Conservation (phyloP, 1,284 basidiomycete species). For the Termitomyces sp. region DNA sequence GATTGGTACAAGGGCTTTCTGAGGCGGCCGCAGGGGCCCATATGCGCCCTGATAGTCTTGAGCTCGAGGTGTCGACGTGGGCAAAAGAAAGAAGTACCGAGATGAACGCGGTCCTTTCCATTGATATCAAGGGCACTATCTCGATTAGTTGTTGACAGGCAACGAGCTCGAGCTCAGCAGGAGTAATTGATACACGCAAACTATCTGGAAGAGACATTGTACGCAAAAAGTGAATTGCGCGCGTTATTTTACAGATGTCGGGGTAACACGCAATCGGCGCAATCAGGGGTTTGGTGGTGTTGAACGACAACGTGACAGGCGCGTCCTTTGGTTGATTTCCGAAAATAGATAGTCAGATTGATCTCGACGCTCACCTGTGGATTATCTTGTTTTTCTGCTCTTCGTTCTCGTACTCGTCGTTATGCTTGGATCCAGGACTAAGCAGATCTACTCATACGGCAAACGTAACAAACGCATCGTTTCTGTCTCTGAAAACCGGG, state of each 20-base stretch:
- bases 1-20: slow-evolving; percentile 77
- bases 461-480: slow-evolving; percentile 61
- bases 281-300: neutral
- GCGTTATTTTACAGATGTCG: neutral
- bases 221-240: neutral
- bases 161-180: slow-evolving; percentile 82
- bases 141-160: slow-evolving; percentile 79
- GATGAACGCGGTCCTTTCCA: slow-evolving; percentile 86
- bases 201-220: slow-evolving; percentile 61
- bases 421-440: slow-evolving; percentile 49
- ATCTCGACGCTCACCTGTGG: slow-evolving; percentile 1
- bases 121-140: slow-evolving; percentile 79
- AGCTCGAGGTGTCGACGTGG: slow-evolving; percentile 11
- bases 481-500: slow-evolving; percentile 34
- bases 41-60: slow-evolving; percentile 68
- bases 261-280: neutral
- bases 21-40: slow-evolving; percentile 88
- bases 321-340: slow-evolving; percentile 19
- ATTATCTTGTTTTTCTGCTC: slow-evolving; percentile 11
- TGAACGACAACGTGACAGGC: slow-evolving; percentile 16
- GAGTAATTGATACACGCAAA: slow-evolving; percentile 60
- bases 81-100: slow-evolving; percentile 48
- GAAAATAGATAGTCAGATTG: slow-evolving; percentile 11
- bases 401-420: slow-evolving; percentile 12
- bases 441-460: slow-evolving; percentile 67